Conservation (phyloP, 768 basidiomycete species). For the Lentinula lateritia region DNA sequence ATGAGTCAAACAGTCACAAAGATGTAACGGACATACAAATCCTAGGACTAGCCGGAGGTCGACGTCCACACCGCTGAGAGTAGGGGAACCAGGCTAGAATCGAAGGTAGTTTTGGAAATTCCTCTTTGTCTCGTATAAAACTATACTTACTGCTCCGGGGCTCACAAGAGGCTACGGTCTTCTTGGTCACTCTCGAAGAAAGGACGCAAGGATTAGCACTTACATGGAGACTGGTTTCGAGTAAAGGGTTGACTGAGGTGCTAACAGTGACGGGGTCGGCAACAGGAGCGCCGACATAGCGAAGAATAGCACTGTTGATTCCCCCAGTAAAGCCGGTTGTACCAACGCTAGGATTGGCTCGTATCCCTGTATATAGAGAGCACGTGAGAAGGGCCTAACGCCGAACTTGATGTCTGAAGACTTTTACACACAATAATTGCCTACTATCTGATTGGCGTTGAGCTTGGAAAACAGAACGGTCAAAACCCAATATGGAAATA, state of each 20-base stretch:
- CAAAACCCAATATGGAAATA: not conserved
- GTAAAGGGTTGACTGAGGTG: not conserved
- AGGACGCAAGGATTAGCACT: not conserved
- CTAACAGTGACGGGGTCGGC: not conserved
- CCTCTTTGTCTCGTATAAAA: too few relatives aligned
- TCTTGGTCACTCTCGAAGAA: not conserved
- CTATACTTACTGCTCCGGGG: not conserved
- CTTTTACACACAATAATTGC: slow-evolving; percentile 37
- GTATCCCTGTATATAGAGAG: slow-evolving; percentile 21
- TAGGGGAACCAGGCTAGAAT: not conserved
- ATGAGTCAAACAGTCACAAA: too few relatives aligned
- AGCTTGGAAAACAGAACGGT: not conserved
- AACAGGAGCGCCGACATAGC: slow-evolving; percentile 38
- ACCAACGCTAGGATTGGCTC: slow-evolving; percentile 24
- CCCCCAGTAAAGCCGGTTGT: slow-evolving; percentile 26
- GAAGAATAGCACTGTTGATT: slow-evolving; percentile 45
- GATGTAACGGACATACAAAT: not conserved
- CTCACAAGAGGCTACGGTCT: not conserved
- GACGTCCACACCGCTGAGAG: not conserved
- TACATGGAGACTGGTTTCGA: not conserved
- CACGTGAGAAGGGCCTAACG: not conserved
- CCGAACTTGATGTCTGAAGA: not conserved
- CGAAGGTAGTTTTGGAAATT: not conserved
- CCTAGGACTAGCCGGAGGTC: not conserved
- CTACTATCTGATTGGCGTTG: slow-evolving; percentile 35